Evolutionary conservation across 768 basidiomycete species (phyloP), one percentile per base, ranked within the genome.

Genomic region (Rhizopogon sp.): DNA sequence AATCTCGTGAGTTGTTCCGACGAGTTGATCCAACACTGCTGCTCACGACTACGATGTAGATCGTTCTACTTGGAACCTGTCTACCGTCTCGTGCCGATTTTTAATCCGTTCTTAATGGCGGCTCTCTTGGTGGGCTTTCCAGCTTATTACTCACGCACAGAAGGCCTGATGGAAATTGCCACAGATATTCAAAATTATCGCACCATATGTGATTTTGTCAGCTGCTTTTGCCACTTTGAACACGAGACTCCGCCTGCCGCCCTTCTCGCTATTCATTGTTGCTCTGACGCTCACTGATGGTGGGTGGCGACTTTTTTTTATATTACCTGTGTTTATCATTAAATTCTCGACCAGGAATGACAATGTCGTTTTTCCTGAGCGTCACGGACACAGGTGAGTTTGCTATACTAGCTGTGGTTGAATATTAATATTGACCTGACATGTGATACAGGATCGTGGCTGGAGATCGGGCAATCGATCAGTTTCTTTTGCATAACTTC

Each of bases 61-160:
- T 90, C 88, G 2, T 93, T 93, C 70, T 93, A 94, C 67, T 77
- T 93, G 17, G 90, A 86, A 40, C 91, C 92, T 2, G 91, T 93
- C 6, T 93, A 92, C 62, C 86, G 91, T 16, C 76, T 94, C 14
- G 85, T 93, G 58, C 90, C 91, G 1, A 79, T 90, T 49, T 94
- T 94, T 66, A 88, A 79, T 57, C 92, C 91, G 0, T 93, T 93
- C 69, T 77, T 88, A 56, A 93, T 93, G 92, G 78, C 85, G 0
- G 65, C 80, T 4, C 75, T 90, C 20, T 70, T 92, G 58, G 88
- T 88, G 52, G n/a, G 76, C 42, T 11, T 17, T 46, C 11, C 44
- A 3, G 11, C 46, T 50, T 56, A 29, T 40, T 45, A n/a, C 11
- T 11, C 8, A 28, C 57, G 1, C 52, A 29, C 17, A 28, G 54